Evolutionary conservation across 495 filamentous ascomycete genomes (phyloP), one percentile per base, ranked within the genome.

Genomic region (Friedmanniomyces simplex): DNA sequence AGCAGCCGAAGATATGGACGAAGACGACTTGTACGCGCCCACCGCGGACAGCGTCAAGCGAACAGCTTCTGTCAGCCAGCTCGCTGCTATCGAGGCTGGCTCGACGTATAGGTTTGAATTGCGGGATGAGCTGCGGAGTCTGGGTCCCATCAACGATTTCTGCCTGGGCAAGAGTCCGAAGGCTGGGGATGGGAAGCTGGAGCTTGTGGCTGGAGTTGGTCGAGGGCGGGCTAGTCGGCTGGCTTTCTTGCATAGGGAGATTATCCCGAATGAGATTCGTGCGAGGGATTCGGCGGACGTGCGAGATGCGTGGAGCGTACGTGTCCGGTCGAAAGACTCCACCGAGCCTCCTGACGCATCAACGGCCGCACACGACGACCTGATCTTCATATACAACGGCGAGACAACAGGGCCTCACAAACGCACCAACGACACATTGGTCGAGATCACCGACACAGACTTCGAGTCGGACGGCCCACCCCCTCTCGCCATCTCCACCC

Each of bases 381-480:
- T 82, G 55, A 77, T 90, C 63, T 81, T 89, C 48, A 80, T 85
- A 10, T 85, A 82, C 42, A 84, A 84, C 67, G 49, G 70, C 73
- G 1, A 75, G 75, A 21, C 69, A 14, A 64, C 61, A 10, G 36
- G 30, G 36, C 16, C 52, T 7, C 60, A 60, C 46, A 21, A 37
- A 14, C 1, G 79, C 25, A 75, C 78, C 54, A 75, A 74, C 6
- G 78, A 74, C 41, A 77, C 13, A 25, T 2, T 53, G 25, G 25
- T 26, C 46, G 90, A 59, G 83, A 85, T 68, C 80, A 83, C 28
- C 72, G 84, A 1, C 22, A 84, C 88, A 0, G 93, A 97, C 50
- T 96, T 96, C 67, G 94, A 97, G 57, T 80, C 84, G 6, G 91
- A 91, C 61, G 89, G 89, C 36, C 76, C 81, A 39, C 95, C 91